phyloP scores from a whole-genome alignment of 306 rosid genomes.

The Geum urbanum region DNA sequence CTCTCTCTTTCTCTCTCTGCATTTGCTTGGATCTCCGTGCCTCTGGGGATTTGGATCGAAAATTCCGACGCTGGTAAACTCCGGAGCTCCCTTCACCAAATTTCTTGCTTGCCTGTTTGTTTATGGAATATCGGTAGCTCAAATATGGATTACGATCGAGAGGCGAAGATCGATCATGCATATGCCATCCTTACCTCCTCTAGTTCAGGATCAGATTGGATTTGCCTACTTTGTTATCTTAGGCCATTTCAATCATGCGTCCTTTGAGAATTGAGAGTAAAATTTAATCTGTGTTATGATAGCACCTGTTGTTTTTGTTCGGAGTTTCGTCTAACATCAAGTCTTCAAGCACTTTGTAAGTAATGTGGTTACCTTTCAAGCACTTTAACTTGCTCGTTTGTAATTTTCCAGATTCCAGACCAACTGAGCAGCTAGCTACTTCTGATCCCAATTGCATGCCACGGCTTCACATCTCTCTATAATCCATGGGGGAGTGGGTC shows the following conservation, averaged over 20 bases:
- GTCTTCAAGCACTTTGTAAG: background rate
- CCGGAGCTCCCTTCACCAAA: background rate
- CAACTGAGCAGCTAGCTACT: slow-evolving; percentile 19
- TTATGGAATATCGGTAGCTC: too few species aligned
- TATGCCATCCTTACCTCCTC: background rate
- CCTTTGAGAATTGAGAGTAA: background rate
- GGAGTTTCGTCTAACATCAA: too few species aligned
- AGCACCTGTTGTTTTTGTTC: too few species aligned
- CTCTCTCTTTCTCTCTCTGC: background rate
- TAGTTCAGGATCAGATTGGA: background rate
- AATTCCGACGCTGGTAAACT: background rate
- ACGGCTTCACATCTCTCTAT: slow-evolving; percentile 32
- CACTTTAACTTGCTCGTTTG: background rate
- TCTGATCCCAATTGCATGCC: slow-evolving; percentile 42
- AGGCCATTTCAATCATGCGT: background rate
- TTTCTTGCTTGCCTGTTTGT: background rate
- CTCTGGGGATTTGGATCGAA: too few species aligned
- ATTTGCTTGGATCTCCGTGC: background rate
- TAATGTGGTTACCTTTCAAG: background rate
- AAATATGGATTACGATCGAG: background rate
- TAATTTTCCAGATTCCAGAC: slow-evolving; percentile 16
- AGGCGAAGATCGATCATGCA: slow-evolving; percentile 1
- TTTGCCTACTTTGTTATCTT: background rate
- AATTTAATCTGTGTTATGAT: too few species aligned
- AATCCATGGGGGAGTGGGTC: slow-evolving; percentile 96